phyloP scores from a whole-genome alignment of 331 rosid species.

The Dryas integrifolia region DNA sequence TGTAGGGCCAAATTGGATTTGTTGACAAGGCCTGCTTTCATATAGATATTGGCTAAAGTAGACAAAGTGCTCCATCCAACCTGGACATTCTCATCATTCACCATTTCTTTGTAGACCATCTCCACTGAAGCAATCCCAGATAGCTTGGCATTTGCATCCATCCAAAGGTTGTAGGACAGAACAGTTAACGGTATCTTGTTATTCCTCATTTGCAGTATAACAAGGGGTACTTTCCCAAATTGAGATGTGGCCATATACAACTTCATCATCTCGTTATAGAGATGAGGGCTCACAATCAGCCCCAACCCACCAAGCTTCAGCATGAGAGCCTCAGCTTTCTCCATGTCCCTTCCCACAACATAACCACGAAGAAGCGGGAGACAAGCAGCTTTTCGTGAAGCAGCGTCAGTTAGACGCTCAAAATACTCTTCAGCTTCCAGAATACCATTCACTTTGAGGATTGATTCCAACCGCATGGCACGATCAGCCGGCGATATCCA shows the following conservation, averaged over 20 bases:
- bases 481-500: constrained; percentile 43
- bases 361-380: constrained; percentile 56
- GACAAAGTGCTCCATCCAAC: constrained; percentile 90
- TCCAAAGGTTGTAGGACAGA: constrained; percentile 83
- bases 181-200: constrained; percentile 57
- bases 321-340: constrained; percentile 70
- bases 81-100: constrained; percentile 52
- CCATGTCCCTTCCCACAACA: constrained; percentile 44
- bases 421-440: constrained; percentile 65
- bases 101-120: constrained; percentile 56
- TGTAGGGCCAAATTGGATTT: constrained; percentile 54
- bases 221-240: constrained; percentile 60
- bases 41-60: constrained; percentile 58
- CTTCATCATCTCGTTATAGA: constrained; percentile 87
- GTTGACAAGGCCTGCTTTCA: constrained; percentile 49
- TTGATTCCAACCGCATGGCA: constrained; percentile 56
- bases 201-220: constrained; percentile 59
- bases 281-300: constrained; percentile 54
- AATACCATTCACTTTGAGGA: constrained; percentile 47
- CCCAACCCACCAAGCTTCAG: constrained; percentile 62
- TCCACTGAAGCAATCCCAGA: constrained; percentile 48
- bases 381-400: constrained; percentile 58
- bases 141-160: constrained; percentile 59
- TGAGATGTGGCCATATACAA: constrained; percentile 61
- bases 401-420: constrained; percentile 33